Percentiles rank a stretch among this genome's conserved stretches.
Evolutionary conservation across 176 grass and related monocot species (phyloP).

Genomic region (Triticum urartu): DNA sequence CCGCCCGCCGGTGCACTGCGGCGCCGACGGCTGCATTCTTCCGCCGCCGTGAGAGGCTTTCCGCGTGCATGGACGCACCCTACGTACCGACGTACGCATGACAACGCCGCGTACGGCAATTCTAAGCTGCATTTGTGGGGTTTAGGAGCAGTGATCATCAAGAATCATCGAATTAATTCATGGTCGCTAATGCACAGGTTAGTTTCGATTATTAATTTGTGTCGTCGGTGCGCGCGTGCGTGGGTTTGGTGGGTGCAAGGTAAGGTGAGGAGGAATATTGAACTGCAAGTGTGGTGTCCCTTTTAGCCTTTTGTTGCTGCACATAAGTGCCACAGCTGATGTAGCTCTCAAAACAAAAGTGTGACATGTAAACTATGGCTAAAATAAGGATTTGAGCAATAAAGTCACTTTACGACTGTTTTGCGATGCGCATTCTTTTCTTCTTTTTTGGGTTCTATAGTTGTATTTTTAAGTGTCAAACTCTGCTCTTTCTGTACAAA

Average conservation of each 20-base stretch:
- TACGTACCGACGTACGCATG: neutral
- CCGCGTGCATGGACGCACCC: neutral
- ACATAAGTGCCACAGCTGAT: conserved; percentile 33
- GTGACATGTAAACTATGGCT: conserved; percentile 12
- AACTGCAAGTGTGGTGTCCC: neutral
- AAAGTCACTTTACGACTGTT: neutral
- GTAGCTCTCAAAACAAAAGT: neutral
- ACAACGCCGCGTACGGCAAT: neutral
- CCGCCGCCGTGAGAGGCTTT: conserved; percentile 3
- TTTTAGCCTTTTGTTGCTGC: conserved; percentile 9
- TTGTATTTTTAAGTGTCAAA: neutral
- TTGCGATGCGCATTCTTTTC: neutral
- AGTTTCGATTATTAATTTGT: conserved; percentile 3
- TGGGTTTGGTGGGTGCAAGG: conserved; percentile 18
- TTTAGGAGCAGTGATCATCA: neutral
- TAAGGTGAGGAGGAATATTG: neutral
- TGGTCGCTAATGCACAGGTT: conserved; percentile 4
- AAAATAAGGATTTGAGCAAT: conserved; percentile 25
- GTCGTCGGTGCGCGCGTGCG: neutral
- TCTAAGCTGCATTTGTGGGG: neutral
- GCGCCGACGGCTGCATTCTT: conserved; percentile 63
- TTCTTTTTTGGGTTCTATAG: neutral
- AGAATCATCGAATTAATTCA: neutral
- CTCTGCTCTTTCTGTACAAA: neutral
- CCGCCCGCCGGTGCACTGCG: conserved; percentile 68